phyloP scores from a whole-genome alignment of 108 stramenopile genomes.

The Nannochloropsis oceanica region DNA sequence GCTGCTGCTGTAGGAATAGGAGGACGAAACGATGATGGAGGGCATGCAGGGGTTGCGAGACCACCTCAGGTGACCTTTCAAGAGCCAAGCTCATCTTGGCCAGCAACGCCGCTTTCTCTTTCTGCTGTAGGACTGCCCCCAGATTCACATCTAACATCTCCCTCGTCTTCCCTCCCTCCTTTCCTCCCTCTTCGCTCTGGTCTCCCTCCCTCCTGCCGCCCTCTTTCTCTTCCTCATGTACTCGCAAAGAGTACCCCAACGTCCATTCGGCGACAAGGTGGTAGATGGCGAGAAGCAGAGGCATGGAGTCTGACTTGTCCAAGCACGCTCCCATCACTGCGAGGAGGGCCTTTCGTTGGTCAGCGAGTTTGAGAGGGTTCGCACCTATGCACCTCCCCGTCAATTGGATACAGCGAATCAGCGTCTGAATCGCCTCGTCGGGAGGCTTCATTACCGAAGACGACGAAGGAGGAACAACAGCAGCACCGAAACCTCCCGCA shows the following conservation, averaged over 20 bases:
- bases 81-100: conserved; percentile 5
- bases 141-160: background rate
- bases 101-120: conserved; percentile 13
- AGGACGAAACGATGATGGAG: background rate
- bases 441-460: background rate
- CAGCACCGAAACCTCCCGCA: background rate
- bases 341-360: background rate
- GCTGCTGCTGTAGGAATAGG: background rate
- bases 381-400: background rate
- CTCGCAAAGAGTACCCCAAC: background rate
- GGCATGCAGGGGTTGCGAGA: conserved; percentile 5
- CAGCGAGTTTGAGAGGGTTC: background rate
- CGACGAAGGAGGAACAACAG: background rate
- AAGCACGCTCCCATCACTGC: background rate
- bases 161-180: no score
- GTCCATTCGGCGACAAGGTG: background rate
- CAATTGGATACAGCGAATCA: background rate
- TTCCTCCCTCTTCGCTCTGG: background rate
- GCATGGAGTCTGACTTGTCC: background rate
- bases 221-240: background rate
- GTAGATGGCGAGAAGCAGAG: background rate
- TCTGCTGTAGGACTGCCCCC: background rate
- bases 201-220: background rate
- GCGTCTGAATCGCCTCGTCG: background rate
- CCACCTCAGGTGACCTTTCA: conserved; percentile 18